phyloP scores from a whole-genome alignment of 2,329 filamentous ascomycete genomes.

The Colletotrichum paranaense region DNA sequence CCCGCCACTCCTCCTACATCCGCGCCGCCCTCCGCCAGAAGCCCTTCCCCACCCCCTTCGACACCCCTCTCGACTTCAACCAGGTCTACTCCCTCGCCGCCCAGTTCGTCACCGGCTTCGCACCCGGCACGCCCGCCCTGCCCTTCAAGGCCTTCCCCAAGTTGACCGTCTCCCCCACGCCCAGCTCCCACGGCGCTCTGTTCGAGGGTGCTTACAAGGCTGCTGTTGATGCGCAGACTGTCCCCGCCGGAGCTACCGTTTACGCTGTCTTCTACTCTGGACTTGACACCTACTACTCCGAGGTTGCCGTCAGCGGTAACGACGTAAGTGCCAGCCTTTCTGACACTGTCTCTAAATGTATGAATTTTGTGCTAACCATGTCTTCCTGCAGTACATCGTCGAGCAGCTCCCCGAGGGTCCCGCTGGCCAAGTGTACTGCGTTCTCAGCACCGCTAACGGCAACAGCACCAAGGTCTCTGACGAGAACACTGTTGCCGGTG shows the following conservation, averaged over 20 bases:
- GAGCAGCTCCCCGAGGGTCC: constrained; percentile 42
- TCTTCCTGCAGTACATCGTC: constrained; percentile 34
- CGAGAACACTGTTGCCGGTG: constrained; percentile 51
- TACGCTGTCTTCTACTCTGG: constrained; percentile 50
- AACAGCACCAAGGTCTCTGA: constrained; percentile 42
- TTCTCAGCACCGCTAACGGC: constrained; percentile 50
- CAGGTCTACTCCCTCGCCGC: constrained; percentile 74
- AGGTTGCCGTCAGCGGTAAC: constrained; percentile 8
- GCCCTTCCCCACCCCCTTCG: constrained; percentile 70
- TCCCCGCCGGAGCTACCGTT: constrained; percentile 31
- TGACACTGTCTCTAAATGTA: constrained; percentile 34
- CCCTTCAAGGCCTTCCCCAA: constrained; percentile 71
- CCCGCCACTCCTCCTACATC: constrained; percentile 72
- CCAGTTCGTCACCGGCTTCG: constrained; percentile 69
- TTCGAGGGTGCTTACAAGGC: constrained; percentile 40
- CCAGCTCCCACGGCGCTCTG: constrained; percentile 37
- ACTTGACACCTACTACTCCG: constrained; percentile 37
- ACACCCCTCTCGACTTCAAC: constrained; percentile 67
- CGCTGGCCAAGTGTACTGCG: constrained; percentile 53
- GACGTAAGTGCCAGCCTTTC: constrained; percentile 38
- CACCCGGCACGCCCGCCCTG: constrained; percentile 62
- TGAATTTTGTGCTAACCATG: constrained; percentile 32
- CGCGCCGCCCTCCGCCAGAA: constrained; percentile 59
- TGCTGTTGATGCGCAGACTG: constrained; percentile 28
- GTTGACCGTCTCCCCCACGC: constrained; percentile 48